These are phyloP conservation scores for Sclerotinia subarctica DNA, from an alignment of 2,329 filamentous ascomycete species.

Conservation along the genomic window DNA sequence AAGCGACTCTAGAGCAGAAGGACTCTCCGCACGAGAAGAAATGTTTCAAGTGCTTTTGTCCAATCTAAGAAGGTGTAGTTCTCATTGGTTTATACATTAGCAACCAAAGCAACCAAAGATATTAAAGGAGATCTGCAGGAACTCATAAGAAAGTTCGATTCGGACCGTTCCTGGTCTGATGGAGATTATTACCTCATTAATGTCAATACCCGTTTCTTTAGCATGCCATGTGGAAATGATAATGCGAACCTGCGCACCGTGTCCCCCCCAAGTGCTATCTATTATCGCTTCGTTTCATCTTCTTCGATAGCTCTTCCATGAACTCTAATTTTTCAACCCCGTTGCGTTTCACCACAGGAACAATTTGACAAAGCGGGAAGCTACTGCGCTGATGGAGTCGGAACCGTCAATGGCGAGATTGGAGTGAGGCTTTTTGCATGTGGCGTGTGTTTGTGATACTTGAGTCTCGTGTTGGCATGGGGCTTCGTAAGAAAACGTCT, in stretches of 20 bases:
- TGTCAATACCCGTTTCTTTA: background rate
- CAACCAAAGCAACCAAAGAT: background rate
- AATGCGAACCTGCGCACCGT: background rate
- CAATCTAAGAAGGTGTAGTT: background rate
- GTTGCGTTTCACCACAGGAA: background rate
- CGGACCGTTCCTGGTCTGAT: slow-evolving; percentile 3
- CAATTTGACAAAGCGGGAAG: background rate
- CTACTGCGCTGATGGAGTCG: slow-evolving; percentile 4
- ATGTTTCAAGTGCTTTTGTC: background rate
- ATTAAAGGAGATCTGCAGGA: slow-evolving; percentile 7
- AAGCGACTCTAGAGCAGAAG: background rate
- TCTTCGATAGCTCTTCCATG: slow-evolving; percentile 1
- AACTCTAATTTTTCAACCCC: background rate
- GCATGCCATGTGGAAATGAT: background rate
- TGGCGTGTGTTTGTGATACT: slow-evolving; percentile 1
- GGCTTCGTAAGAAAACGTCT: background rate
- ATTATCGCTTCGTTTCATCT: slow-evolving; percentile 8
- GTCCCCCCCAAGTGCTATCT: background rate
- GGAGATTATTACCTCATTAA: background rate
- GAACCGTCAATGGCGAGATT: background rate
- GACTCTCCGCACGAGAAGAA: background rate
- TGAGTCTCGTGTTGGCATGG: background rate
- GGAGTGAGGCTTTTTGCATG: slow-evolving; percentile 5
- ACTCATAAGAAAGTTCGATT: background rate
- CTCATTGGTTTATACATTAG: background rate